Evolutionary conservation across 2,329 filamentous ascomycete genomes (phyloP).

Genomic region (Apiospora saccharicola): DNA sequence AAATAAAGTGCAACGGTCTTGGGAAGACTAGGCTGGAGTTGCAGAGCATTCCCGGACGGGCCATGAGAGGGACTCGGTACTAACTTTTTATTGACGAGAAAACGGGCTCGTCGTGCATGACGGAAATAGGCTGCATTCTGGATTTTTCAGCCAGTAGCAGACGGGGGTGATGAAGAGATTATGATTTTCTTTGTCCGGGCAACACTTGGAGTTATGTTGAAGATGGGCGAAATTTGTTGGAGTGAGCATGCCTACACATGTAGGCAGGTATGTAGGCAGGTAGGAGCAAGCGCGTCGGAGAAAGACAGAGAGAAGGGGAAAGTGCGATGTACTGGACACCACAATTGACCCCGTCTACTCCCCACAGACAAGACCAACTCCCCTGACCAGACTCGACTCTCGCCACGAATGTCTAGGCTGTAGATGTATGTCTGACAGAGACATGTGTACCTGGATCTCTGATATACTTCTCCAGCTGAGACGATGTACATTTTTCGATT

Average conservation of each 20-base stretch:
- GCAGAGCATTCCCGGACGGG: conserved; percentile 7
- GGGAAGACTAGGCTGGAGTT: conserved; percentile 4
- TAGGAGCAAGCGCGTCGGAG: background rate
- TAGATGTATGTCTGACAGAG: background rate
- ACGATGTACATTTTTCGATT: background rate
- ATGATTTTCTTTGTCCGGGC: conserved; percentile 9
- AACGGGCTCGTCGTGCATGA: conserved; percentile 36
- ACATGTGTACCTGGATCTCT: background rate
- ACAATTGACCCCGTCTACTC: background rate
- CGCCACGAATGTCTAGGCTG: background rate
- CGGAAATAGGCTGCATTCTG: conserved; percentile 33
- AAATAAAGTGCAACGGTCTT: conserved; percentile 1
- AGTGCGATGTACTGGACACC: background rate
- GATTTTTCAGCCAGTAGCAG: conserved; percentile 10
- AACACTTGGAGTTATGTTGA: background rate
- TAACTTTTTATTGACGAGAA: conserved; percentile 34
- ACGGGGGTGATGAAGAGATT: background rate
- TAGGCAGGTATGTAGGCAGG: background rate
- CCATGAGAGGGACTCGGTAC: background rate
- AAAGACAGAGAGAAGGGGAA: background rate
- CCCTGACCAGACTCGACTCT: background rate
- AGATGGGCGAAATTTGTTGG: conserved; percentile 2
- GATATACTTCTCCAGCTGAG: background rate
- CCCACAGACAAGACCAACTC: background rate
- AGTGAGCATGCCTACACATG: background rate